Conservation (phyloP, 1,139 yeast species). For the Pneumocystis carinii region DNA sequence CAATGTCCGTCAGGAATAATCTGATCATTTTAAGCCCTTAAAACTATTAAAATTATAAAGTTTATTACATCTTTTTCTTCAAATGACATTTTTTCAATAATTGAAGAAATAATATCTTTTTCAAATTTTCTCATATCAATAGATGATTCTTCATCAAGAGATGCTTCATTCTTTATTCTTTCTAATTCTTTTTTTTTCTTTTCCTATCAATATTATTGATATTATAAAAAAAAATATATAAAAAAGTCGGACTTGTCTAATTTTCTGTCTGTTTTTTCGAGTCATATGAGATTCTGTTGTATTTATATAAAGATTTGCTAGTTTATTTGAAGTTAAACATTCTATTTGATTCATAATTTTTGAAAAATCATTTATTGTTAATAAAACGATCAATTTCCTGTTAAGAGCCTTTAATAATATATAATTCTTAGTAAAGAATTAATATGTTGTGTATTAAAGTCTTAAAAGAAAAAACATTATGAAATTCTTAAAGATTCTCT, state of each 20-base stretch:
- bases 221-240: neutral
- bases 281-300: neutral
- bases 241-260: neutral
- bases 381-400: neutral
- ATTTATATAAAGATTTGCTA: neutral
- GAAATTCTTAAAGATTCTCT: neutral
- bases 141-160: neutral
- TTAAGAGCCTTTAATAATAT: neutral
- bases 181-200: neutral
- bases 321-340: neutral
- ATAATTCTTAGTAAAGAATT: no score
- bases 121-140: neutral
- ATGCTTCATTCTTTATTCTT: neutral
- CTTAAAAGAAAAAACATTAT: neutral
- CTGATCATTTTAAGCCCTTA: slow-evolving; percentile 1
- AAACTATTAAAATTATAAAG: neutral
- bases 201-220: neutral
- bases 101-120: neutral
- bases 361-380: neutral
- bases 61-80: neutral
- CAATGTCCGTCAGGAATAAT: slow-evolving; percentile 91
- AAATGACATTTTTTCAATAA: neutral
- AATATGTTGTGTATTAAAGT: neutral
- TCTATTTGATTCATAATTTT: neutral
- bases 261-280: neutral